Conservation (phyloP, 805 yeast species). For the Citeromyces matritensis region DNA sequence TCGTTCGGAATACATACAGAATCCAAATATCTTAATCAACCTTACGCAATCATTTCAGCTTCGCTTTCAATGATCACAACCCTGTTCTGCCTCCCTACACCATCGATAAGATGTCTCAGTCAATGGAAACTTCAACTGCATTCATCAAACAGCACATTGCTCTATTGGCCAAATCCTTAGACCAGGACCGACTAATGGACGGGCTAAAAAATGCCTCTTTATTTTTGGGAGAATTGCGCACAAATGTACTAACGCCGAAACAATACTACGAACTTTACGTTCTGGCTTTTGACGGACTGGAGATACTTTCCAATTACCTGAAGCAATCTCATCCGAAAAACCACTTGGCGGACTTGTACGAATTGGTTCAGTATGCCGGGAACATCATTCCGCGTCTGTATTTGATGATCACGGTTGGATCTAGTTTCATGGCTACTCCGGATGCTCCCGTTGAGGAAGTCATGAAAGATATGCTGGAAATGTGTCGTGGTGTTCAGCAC, state of each 20-base stretch:
- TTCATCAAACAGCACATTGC: slow-evolving; percentile 56
- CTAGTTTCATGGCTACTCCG: slow-evolving; percentile 65
- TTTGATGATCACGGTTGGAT: slow-evolving; percentile 90
- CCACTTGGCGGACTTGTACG: slow-evolving; percentile 81
- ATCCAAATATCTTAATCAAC: too few species aligned
- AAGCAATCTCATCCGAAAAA: slow-evolving; percentile 52
- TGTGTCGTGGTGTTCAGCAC: slow-evolving; percentile 94
- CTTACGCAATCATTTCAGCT: too few species aligned
- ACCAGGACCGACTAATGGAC: slow-evolving; percentile 55
- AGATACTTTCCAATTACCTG: slow-evolving; percentile 47
- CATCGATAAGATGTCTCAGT: not conserved
- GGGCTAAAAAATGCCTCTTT: slow-evolving; percentile 80
- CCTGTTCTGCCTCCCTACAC: too few species aligned
- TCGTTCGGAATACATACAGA: too few species aligned
- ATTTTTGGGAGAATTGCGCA: slow-evolving; percentile 68
- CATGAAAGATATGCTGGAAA: slow-evolving; percentile 91
- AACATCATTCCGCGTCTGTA: slow-evolving; percentile 86
- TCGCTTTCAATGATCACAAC: too few species aligned
- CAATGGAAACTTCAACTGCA: slow-evolving; percentile 26
- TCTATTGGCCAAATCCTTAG: slow-evolving; percentile 65
- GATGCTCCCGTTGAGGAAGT: slow-evolving; percentile 77
- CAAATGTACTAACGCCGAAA: slow-evolving; percentile 66
- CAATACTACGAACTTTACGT: slow-evolving; percentile 89
- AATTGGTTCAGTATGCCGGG: slow-evolving; percentile 89
- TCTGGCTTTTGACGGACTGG: slow-evolving; percentile 69